These are phyloP conservation scores for Escovopsis weberi DNA, from an alignment of 2,329 filamentous ascomycete species.

Conservation along the genomic window DNA sequence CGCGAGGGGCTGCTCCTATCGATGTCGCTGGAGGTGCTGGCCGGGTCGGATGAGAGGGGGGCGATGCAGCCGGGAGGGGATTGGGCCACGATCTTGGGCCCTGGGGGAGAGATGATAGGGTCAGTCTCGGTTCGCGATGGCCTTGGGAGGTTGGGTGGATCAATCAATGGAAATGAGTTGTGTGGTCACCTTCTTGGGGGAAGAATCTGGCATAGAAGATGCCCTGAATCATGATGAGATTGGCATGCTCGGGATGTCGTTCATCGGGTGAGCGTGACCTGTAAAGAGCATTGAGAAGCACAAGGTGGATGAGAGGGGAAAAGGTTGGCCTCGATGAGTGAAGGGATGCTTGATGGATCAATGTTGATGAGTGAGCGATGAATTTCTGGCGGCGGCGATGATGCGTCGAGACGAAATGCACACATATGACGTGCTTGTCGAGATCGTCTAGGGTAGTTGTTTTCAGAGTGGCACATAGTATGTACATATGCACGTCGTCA, in stretches of 20 bases:
- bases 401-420: too few species aligned
- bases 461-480: too few species aligned
- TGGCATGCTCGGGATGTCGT: slow-evolving; percentile 2
- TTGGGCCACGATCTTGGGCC: slow-evolving; percentile 48
- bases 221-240: slow-evolving; percentile 44
- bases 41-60: slow-evolving; percentile 1
- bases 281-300: background rate
- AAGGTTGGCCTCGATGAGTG: background rate
- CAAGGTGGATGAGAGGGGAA: background rate
- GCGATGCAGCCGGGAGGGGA: slow-evolving; percentile 50
- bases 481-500: too few species aligned
- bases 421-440: too few species aligned
- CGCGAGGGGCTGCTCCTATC: slow-evolving; percentile 15
- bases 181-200: slow-evolving; percentile 42
- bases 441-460: too few species aligned
- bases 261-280: background rate
- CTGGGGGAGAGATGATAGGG: slow-evolving; percentile 17
- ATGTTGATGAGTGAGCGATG: too few species aligned
- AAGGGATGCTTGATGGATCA: too few species aligned
- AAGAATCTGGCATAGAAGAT: slow-evolving; percentile 60
- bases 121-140: background rate
- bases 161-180: too few species aligned
- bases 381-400: too few species aligned
- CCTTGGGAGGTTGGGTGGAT: background rate
- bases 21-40: background rate